Percentiles rank a stretch among this genome's conserved stretches.
Conservation (phyloP, 2,329 filamentous ascomycete genomes). For the Monilinia fructicola region DNA sequence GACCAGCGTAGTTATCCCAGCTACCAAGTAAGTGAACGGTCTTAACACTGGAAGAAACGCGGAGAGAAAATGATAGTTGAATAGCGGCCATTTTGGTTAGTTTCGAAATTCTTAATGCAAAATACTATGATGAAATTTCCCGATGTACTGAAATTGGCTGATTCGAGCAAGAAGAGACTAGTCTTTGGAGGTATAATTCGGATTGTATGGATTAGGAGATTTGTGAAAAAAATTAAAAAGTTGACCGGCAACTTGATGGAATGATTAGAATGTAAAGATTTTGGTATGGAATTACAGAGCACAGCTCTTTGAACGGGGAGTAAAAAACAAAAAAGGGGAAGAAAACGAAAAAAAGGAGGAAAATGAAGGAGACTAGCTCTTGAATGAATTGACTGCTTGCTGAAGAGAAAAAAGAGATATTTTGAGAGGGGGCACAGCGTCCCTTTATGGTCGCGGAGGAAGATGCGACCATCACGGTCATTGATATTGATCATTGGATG, state of each 20-base stretch:
- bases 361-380: conserved; percentile 50
- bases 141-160: conserved; percentile 36
- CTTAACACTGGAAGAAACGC: conserved; percentile 95
- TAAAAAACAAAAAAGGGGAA: conserved; percentile 41
- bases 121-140: conserved; percentile 36
- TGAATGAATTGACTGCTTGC: conserved; percentile 59
- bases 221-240: conserved; percentile 53
- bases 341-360: conserved; percentile 51
- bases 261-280: conserved; percentile 40
- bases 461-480: conserved; percentile 6
- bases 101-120: conserved; percentile 40
- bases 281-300: conserved; percentile 47
- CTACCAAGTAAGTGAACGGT: conserved; percentile 96
- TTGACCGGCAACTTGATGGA: conserved; percentile 52
- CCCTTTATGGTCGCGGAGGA: conserved; percentile 35
- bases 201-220: conserved; percentile 34
- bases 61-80: conserved; percentile 93
- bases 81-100: conserved; percentile 75
- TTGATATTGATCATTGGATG: conserved; percentile 22
- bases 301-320: conserved; percentile 52
- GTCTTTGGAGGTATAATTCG: conserved; percentile 30
- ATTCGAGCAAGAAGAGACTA: conserved; percentile 45
- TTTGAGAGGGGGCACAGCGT: conserved; percentile 31
- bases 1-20: conserved; percentile 95
- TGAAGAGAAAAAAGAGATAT: conserved; percentile 50